A percentile compares a stretch with the other conserved stretches of the same genome.
Conservation (phyloP, 257 asterid genomes). For the Paulownia fortunei region DNA sequence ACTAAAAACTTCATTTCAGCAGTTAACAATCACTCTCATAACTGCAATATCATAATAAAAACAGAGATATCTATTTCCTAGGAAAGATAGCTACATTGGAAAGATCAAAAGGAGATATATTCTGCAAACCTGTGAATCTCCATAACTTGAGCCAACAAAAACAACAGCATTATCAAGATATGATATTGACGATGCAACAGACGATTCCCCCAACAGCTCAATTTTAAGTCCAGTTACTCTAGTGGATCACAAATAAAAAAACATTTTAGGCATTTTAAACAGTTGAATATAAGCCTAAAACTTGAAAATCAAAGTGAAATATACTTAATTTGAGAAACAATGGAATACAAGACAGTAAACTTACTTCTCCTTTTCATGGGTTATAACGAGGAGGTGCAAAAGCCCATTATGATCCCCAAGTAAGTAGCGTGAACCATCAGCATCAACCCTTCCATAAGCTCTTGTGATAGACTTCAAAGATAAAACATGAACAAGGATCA, state of each 20-base stretch:
- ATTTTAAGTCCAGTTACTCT: slow-evolving; percentile 92
- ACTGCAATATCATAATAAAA: neutral
- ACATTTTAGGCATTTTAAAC: slow-evolving; percentile 25
- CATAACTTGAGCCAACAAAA: slow-evolving; percentile 87
- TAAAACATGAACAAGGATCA: slow-evolving; percentile 34
- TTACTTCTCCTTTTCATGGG: slow-evolving; percentile 90
- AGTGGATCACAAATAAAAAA: slow-evolving; percentile 25
- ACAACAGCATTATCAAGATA: slow-evolving; percentile 93
- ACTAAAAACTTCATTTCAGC: neutral
- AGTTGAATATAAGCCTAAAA: slow-evolving; percentile 12
- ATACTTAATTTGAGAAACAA: slow-evolving; percentile 2
- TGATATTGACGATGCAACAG: slow-evolving; percentile 86
- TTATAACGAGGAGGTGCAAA: slow-evolving; percentile 83
- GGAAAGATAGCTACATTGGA: neutral
- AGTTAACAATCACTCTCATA: neutral
- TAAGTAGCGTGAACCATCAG: slow-evolving; percentile 89
- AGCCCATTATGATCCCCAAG: slow-evolving; percentile 91
- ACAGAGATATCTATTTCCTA: neutral
- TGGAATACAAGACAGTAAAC: slow-evolving; percentile 35
- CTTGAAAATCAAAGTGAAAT: neutral
- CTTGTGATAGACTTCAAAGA: slow-evolving; percentile 68
- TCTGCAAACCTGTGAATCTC: slow-evolving; percentile 83
- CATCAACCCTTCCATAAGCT: slow-evolving; percentile 93
- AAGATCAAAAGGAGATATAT: slow-evolving; percentile 6
- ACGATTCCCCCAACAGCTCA: slow-evolving; percentile 90